Conservation (phyloP, 1,284 basidiomycete species). For the Fomes fomentarius region DNA sequence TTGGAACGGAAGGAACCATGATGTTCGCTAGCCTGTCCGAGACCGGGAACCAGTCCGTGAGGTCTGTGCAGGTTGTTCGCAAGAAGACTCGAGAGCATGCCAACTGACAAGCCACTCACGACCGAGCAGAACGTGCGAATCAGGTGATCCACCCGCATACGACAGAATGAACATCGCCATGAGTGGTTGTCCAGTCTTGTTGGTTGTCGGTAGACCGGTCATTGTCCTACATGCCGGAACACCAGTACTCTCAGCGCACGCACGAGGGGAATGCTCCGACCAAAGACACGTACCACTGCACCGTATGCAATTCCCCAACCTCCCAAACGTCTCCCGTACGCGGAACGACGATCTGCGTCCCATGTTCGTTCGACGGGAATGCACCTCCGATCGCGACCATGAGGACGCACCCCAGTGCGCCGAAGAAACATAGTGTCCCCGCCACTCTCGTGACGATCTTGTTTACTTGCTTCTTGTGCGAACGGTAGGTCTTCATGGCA, state of each 20-base stretch:
- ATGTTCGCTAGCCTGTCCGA: conserved; percentile 20
- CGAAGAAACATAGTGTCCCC: conserved; percentile 1
- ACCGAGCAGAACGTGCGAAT: conserved; percentile 10
- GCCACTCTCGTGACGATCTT: conserved; percentile 9
- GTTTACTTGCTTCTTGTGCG: conserved; percentile 1
- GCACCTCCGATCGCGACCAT: conserved; percentile 15
- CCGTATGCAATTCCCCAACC: conserved; percentile 21
- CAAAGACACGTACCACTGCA: conserved; percentile 16
- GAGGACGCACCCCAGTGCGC: conserved; percentile 13
- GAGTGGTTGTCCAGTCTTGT: conserved; percentile 16
- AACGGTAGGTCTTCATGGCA: conserved; percentile 10
- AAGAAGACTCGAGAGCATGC: background rate
- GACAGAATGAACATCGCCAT: conserved; percentile 15
- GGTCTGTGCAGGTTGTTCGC: background rate
- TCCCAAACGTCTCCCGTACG: conserved; percentile 19
- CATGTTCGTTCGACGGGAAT: conserved; percentile 16
- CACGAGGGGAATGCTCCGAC: background rate
- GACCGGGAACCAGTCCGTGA: conserved; percentile 21
- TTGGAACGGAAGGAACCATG: conserved; percentile 18
- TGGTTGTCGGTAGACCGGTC: conserved; percentile 9
- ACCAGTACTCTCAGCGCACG: background rate
- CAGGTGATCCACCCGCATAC: conserved; percentile 8
- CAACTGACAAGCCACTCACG: conserved; percentile 1
- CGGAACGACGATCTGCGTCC: conserved; percentile 15
- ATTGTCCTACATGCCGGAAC: conserved; percentile 6